These are phyloP conservation scores for Pseudogymnoascus sp. DNA, from an alignment of 2,329 filamentous ascomycete species.

Conservation along the genomic window DNA sequence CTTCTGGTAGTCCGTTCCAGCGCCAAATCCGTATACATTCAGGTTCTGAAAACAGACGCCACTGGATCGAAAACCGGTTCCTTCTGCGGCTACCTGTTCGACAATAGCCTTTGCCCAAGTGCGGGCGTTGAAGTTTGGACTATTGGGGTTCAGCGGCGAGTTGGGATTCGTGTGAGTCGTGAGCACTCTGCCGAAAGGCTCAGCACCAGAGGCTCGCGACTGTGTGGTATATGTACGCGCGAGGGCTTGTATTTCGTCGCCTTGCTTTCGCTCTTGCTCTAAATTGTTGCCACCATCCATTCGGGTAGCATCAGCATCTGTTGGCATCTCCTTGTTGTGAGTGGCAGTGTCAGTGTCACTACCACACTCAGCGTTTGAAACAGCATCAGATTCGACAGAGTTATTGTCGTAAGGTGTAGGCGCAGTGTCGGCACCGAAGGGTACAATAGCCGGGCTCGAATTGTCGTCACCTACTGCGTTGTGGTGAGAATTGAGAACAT, in stretches of 20 bases:
- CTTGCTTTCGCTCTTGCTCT: neutral
- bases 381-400: neutral
- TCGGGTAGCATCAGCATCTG: neutral
- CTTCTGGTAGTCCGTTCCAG: constrained; percentile 62
- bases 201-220: constrained; percentile 25
- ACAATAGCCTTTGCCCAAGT: constrained; percentile 54
- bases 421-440: neutral
- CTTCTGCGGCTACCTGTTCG: constrained; percentile 36
- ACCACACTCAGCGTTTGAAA: neutral
- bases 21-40: constrained; percentile 60
- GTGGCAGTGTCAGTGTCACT: neutral
- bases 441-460: neutral
- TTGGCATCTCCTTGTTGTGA: neutral
- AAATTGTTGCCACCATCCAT: neutral
- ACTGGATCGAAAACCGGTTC: constrained; percentile 37
- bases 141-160: constrained; percentile 44
- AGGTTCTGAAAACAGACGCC: constrained; percentile 61
- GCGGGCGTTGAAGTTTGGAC: constrained; percentile 42
- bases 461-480: neutral
- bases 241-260: constrained; percentile 38
- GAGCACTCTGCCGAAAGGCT: neutral
- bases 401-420: neutral
- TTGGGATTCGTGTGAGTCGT: constrained; percentile 28
- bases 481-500: neutral
- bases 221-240: constrained; percentile 47